These are phyloP conservation scores for Mycena amicta DNA, from an alignment of 768 basidiomycete genomes.

Conservation along the genomic window DNA sequence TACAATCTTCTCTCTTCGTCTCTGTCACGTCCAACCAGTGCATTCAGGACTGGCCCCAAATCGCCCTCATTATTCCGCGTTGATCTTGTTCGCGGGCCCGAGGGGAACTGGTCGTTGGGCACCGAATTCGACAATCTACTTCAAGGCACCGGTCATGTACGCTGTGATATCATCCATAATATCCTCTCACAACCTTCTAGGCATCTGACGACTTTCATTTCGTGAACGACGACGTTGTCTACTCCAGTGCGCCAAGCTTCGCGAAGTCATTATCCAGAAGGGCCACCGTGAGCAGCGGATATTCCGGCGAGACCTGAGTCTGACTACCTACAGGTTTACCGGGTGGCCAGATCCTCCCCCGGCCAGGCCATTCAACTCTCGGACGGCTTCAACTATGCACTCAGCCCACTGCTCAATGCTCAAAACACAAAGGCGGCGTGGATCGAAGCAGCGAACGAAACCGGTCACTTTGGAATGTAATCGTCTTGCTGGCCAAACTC, in stretches of 20 bases:
- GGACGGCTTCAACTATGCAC: neutral
- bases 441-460: conserved; percentile 86
- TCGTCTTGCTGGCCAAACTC: conserved; percentile 29
- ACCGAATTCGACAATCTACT: conserved; percentile 59
- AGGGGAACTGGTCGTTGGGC: conserved; percentile 57
- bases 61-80: conserved; percentile 72
- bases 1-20: conserved; percentile 2
- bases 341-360: conserved; percentile 80
- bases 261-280: neutral
- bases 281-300: neutral
- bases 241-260: neutral
- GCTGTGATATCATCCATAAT: conserved; percentile 22
- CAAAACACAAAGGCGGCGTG: conserved; percentile 78
- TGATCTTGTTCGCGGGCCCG: conserved; percentile 47
- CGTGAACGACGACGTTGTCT: neutral
- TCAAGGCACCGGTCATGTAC: conserved; percentile 69
- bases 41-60: conserved; percentile 65
- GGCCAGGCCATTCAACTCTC: conserved; percentile 78
- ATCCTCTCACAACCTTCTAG: conserved; percentile 56
- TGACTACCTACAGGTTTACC: conserved; percentile 43
- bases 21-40: neutral
- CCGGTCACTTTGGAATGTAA: conserved; percentile 59
- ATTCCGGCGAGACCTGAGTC: too few relatives aligned
- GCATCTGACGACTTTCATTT: conserved; percentile 48
- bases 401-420: conserved; percentile 66